Percentiles rank a stretch among this genome's conserved stretches.
Conservation (phyloP, 768 basidiomycete species). For the Hygrophoropsis aurantiaca region DNA sequence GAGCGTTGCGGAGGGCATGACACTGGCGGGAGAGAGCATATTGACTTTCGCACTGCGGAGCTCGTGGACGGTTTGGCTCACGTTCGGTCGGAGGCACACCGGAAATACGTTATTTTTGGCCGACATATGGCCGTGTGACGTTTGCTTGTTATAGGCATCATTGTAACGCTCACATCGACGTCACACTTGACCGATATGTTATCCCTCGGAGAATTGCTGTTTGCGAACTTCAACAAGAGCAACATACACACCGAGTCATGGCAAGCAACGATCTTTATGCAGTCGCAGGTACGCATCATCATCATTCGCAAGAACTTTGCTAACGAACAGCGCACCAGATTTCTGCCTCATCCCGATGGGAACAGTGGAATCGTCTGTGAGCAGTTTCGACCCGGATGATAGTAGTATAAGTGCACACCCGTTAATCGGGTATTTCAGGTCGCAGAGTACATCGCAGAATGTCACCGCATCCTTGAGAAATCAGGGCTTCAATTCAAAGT, state of each 20-base stretch:
- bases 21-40: constrained; percentile 8
- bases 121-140: too few relatives aligned
- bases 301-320: not conserved
- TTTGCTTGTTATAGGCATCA: too few relatives aligned
- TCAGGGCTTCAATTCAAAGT: constrained; percentile 84
- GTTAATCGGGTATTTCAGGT: constrained; percentile 43
- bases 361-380: constrained; percentile 68
- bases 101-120: too few relatives aligned
- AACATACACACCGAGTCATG: too few relatives aligned
- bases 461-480: constrained; percentile 78
- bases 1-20: constrained; percentile 47
- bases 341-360: constrained; percentile 90
- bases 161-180: too few relatives aligned
- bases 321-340: constrained; percentile 43
- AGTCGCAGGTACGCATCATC: constrained; percentile 56
- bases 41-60: constrained; percentile 6
- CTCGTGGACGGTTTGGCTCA: not conserved
- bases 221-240: too few relatives aligned
- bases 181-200: too few relatives aligned
- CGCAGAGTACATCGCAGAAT: constrained; percentile 78
- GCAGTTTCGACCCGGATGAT: constrained; percentile 12
- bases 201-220: too few relatives aligned
- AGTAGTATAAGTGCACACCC: constrained; percentile 12
- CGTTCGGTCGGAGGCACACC: too few relatives aligned
- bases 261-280: constrained; percentile 59